Percentiles rank a stretch among this genome's conserved stretches.
Evolutionary conservation across 2,329 filamentous ascomycete species (phyloP).

Genomic region (Ambrosiella xylebori): DNA sequence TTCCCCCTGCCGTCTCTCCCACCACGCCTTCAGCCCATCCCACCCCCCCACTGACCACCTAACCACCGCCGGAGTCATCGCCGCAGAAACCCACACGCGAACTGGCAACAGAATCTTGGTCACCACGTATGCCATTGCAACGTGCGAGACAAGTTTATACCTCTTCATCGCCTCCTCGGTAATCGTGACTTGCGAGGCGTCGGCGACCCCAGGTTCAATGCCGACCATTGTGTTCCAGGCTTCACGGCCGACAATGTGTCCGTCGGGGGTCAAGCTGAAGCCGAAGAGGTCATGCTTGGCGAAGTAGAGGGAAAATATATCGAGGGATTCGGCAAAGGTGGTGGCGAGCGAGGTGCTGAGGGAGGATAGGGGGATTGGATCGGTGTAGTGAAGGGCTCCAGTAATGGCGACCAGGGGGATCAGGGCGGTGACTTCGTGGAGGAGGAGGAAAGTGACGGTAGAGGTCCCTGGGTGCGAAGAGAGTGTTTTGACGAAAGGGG

Average conservation of each 20-base stretch:
- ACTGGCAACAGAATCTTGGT: constrained; percentile 72
- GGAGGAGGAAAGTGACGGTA: constrained; percentile 66
- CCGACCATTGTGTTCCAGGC: constrained; percentile 12
- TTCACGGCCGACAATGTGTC: constrained; percentile 18
- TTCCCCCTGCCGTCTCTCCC: neutral
- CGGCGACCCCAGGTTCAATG: constrained; percentile 19
- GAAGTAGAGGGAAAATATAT: constrained; percentile 62
- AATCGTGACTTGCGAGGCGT: constrained; percentile 18
- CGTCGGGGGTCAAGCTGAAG: constrained; percentile 24
- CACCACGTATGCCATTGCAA: constrained; percentile 80
- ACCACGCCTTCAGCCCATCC: neutral
- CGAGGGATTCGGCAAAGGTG: constrained; percentile 44
- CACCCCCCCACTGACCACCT: neutral
- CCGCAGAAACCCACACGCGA: constrained; percentile 61
- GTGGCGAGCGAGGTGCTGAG: constrained; percentile 32
- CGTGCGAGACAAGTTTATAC: constrained; percentile 43
- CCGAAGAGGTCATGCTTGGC: constrained; percentile 67
- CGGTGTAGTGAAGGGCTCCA: constrained; percentile 60
- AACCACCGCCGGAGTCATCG: constrained; percentile 86
- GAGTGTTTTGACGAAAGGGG: constrained; percentile 49
- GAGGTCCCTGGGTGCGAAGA: constrained; percentile 65
- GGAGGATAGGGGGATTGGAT: constrained; percentile 48
- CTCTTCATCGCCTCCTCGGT: constrained; percentile 16
- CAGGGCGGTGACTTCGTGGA: constrained; percentile 84
- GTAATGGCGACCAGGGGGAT: constrained; percentile 61